Conservation (phyloP, 352 stramenopile species). For the Pythium rishiriense region DNA sequence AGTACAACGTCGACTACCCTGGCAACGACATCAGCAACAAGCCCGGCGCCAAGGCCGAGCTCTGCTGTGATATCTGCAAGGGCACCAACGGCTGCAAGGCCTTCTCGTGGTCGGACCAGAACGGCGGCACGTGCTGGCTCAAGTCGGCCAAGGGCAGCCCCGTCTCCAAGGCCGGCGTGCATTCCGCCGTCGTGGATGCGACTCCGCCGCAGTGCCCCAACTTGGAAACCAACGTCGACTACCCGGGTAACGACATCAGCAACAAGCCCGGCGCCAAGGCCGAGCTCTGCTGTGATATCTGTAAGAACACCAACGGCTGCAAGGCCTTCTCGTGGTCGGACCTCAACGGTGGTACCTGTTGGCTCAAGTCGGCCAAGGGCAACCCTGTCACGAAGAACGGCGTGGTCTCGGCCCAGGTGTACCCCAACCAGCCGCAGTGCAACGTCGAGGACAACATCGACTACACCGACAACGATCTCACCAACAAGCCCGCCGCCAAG, state of each 20-base stretch:
- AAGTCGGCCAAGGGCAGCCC: slow-evolving; percentile 31
- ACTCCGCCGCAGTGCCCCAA: too few species aligned
- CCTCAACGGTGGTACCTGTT: slow-evolving; percentile 6
- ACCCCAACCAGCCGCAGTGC: background rate
- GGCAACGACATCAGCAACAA: slow-evolving; percentile 12
- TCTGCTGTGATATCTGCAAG: slow-evolving; percentile 4
- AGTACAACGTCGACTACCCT: slow-evolving; percentile 6
- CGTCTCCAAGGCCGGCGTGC: slow-evolving; percentile 9
- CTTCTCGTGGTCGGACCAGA: slow-evolving; percentile 46
- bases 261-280: background rate
- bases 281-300: slow-evolving; percentile 36
- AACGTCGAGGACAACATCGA: slow-evolving; percentile 1
- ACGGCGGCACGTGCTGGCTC: slow-evolving; percentile 54
- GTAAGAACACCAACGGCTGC: slow-evolving; percentile 10
- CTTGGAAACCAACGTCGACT: slow-evolving; percentile 21
- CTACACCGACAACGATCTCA: slow-evolving; percentile 24
- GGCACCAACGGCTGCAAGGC: background rate
- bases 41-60: background rate
- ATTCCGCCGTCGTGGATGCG: slow-evolving; percentile 11
- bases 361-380: too few species aligned
- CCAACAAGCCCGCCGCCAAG: background rate
- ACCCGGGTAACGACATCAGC: slow-evolving; percentile 28
- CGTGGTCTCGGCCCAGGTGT: background rate
- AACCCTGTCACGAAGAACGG: too few species aligned
- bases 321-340: slow-evolving; percentile 14